These are phyloP conservation scores for Podospora didyma DNA, from an alignment of 495 filamentous ascomycete species.

Conservation along the genomic window DNA sequence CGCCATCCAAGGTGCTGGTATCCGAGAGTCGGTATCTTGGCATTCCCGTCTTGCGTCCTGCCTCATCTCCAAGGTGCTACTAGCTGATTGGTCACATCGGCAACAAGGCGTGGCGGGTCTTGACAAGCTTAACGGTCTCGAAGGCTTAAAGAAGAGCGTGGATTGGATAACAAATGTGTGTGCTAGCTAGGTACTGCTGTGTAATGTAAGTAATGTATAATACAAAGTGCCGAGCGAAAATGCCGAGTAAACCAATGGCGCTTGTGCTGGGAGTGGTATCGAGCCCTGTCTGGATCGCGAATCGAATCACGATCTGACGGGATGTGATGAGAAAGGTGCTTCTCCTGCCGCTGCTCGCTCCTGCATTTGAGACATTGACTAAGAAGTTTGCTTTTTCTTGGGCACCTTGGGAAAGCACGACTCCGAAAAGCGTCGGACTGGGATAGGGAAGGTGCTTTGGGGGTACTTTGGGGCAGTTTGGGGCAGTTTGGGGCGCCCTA, in stretches of 20 bases:
- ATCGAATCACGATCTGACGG: constrained; percentile 2
- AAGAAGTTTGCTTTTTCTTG: constrained; percentile 2
- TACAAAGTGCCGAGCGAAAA: too few relatives aligned
- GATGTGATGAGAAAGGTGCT: neutral
- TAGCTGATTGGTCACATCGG: too few relatives aligned
- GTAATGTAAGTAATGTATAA: too few relatives aligned
- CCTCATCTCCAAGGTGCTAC: neutral
- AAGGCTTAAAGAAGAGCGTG: too few relatives aligned
- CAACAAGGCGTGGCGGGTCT: too few relatives aligned
- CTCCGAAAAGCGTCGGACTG: neutral
- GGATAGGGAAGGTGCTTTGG: neutral
- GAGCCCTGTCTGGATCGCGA: neutral
- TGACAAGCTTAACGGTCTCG: too few relatives aligned
- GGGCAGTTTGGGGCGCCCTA: too few relatives aligned
- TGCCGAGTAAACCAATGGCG: too few relatives aligned
- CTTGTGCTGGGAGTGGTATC: neutral
- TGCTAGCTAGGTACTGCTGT: too few relatives aligned
- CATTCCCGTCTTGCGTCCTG: neutral
- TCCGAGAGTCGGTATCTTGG: neutral
- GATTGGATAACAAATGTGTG: too few relatives aligned
- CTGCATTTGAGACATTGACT: neutral
- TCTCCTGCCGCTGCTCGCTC: neutral
- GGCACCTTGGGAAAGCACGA: neutral
- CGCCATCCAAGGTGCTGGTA: neutral
- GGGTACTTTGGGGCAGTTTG: too few relatives aligned